Evolutionary conservation across 2,329 filamentous ascomycete genomes (phyloP), one percentile per base, ranked within the genome.

Genomic region (Neopestalotiopsis clavispora): DNA sequence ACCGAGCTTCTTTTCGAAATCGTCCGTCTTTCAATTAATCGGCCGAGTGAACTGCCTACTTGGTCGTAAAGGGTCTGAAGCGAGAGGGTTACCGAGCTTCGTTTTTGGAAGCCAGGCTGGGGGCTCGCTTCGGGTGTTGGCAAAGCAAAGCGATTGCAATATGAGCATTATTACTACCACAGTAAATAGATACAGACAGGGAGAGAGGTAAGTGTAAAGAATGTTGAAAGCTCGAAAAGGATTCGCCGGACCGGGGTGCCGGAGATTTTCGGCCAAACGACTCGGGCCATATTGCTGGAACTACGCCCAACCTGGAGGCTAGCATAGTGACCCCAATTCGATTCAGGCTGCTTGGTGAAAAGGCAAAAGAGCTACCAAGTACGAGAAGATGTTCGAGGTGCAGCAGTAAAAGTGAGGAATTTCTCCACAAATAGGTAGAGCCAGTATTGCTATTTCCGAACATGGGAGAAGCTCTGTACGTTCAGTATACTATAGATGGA

Each of bases 191-290:
- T 7, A 52, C 20, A 52, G 45, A 20, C 45, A 58, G 45, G 65
- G 58, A 67, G 17, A 64, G 23, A 67, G 58, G 67, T 67, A 68
- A n/a, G 28, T 67, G 66, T 56, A 67, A 68, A 67, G 69, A 69
- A 68, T 52, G 69, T 64, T 70, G 23, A 58, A 52, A 69, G 65
- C 30, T 58, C 10, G 17, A 7, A 38, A 38, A 52, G 20, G 64
- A 68, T 67, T 42, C 32, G 60, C 49, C 73, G 73, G 72, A 72
- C 73, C 72, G 73, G 72, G 73, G 69, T 74, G 69, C 73, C 73
- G 72, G 73, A 72, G 71, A 74, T 71, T 71, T 73, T 65, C 71
- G 66, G 68, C 64, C 69, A 70, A 67, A 72, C 65, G 40, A 23
- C n/a, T 62, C 59, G 59, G 59, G 30, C 30, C 59, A 62, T 62